phyloP scores from a whole-genome alignment of 2,329 filamentous ascomycete genomes.

The Trichoderma arundinaceum region DNA sequence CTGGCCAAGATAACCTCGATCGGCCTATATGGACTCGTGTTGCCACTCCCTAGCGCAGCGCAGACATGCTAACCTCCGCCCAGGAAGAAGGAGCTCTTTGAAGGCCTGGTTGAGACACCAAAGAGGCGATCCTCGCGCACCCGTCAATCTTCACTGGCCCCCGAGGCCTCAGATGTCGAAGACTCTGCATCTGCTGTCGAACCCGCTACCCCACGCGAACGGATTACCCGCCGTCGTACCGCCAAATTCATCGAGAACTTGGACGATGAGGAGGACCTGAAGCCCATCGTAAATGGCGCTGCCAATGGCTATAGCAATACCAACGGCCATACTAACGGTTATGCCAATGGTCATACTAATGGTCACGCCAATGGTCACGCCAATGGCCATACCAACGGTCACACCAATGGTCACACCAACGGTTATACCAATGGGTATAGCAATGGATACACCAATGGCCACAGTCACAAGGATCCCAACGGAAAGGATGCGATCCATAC shows the following conservation, averaged over 20 bases:
- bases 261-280: constrained; percentile 46
- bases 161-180: constrained; percentile 54
- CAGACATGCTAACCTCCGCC: background rate
- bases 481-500: constrained; percentile 34
- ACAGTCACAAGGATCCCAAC: background rate
- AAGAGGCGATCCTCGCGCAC: constrained; percentile 48
- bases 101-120: constrained; percentile 66
- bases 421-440: background rate
- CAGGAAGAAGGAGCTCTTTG: constrained; percentile 65
- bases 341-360: constrained; percentile 32
- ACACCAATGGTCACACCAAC: background rate
- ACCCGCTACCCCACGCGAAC: constrained; percentile 42
- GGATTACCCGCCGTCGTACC: constrained; percentile 52
- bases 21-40: background rate
- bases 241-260: constrained; percentile 58
- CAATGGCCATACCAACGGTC: background rate
- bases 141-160: constrained; percentile 56
- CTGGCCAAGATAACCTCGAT: too few relatives aligned
- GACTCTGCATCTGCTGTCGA: constrained; percentile 57
- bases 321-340: constrained; percentile 30
- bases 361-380: background rate
- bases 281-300: constrained; percentile 44
- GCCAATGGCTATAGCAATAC: constrained; percentile 33
- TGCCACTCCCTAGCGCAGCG: background rate
- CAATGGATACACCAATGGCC: background rate